Conservation (phyloP, 2,329 filamentous ascomycete species). For the Penicillium vulpinum region DNA sequence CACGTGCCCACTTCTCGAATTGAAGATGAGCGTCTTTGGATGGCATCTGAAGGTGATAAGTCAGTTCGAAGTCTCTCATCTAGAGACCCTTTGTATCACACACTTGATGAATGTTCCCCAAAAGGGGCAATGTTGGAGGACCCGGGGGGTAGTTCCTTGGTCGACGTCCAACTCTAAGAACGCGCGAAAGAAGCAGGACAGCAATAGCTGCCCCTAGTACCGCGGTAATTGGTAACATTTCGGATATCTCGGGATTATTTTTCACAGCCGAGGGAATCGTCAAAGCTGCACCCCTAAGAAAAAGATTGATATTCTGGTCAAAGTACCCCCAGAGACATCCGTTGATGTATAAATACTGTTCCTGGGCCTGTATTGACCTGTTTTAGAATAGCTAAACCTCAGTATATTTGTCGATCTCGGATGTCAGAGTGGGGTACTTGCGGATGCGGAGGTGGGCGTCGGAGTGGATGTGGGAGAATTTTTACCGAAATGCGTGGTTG, state of each 20-base stretch:
- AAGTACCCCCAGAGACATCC: not conserved
- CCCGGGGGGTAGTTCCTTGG: slow-evolving; percentile 48
- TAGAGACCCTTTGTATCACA: not conserved
- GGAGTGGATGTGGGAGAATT: not conserved
- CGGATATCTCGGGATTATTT: not conserved
- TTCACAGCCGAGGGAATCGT: not conserved
- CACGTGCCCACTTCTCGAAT: slow-evolving; percentile 54
- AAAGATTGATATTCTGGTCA: not conserved
- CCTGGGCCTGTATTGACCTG: not conserved
- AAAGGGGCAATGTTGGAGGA: slow-evolving; percentile 52
- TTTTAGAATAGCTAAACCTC: not conserved
- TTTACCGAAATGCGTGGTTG: not conserved
- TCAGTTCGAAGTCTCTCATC: not conserved
- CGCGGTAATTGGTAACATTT: slow-evolving; percentile 8
- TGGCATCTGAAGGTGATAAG: slow-evolving; percentile 39
- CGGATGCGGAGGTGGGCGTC: slow-evolving; percentile 2
- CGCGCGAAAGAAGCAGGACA: slow-evolving; percentile 10
- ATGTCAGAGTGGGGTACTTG: not conserved
- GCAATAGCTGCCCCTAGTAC: slow-evolving; percentile 9
- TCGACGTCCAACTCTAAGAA: slow-evolving; percentile 29
- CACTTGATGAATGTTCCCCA: slow-evolving; percentile 53
- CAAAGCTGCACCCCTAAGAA: not conserved
- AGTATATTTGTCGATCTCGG: not conserved
- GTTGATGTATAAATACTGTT: not conserved
- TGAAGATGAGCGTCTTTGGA: slow-evolving; percentile 45